phyloP scores from a whole-genome alignment of 805 yeast species.

The Lipomyces japonicus region DNA sequence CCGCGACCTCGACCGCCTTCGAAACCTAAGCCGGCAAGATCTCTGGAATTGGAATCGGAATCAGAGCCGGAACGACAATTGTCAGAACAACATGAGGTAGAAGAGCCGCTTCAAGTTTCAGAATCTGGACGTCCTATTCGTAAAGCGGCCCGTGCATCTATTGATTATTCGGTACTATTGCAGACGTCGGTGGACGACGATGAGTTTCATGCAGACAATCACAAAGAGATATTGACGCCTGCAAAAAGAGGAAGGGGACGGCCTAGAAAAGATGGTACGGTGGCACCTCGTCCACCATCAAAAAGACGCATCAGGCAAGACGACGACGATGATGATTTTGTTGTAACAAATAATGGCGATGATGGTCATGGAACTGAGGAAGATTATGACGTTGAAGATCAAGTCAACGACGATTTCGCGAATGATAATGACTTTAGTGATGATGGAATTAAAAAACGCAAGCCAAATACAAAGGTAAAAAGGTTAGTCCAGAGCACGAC shows the following conservation, averaged over 20 bases:
- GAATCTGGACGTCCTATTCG: conserved; percentile 14
- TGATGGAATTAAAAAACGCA: not conserved
- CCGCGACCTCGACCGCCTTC: conserved; percentile 8
- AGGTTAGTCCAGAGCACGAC: not conserved
- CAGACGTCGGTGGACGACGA: no score
- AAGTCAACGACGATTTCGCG: not conserved
- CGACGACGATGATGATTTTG: no score
- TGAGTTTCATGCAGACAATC: no score
- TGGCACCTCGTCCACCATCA: no score
- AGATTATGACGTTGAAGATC: not conserved
- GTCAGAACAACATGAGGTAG: not conserved
- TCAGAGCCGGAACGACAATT: not conserved
- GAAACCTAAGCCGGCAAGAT: conserved; percentile 2
- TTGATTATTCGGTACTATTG: conserved; percentile 4
- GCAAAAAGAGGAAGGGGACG: no score
- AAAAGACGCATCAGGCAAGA: no score
- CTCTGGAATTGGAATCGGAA: not conserved
- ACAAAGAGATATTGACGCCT: no score
- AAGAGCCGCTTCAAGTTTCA: not conserved
- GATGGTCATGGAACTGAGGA: not conserved
- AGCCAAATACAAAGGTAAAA: not conserved
- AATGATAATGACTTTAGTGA: not conserved
- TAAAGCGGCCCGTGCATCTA: conserved; percentile 1
- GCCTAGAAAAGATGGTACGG: no score
- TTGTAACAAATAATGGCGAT: no score